A percentile compares a stretch with the other conserved stretches of the same genome.
phyloP scores from a whole-genome alignment of 2,329 filamentous ascomycete species.

The Clonostachys chloroleuca region DNA sequence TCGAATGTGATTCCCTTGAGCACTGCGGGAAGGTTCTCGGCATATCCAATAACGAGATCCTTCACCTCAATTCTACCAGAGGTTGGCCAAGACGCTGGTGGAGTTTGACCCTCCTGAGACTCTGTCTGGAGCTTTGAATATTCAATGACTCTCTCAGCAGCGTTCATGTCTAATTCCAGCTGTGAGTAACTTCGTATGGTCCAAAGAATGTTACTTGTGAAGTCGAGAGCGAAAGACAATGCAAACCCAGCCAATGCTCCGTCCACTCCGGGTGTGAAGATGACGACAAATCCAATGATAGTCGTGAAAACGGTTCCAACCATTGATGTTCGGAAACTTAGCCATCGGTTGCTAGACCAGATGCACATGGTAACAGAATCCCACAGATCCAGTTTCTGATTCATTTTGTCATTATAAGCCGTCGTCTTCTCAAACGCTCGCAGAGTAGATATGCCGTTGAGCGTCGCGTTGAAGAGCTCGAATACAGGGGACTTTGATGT shows the following conservation, averaged over 20 bases:
- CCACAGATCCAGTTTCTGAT: conserved; percentile 63
- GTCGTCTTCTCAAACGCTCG: conserved; percentile 68
- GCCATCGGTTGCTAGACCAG: conserved; percentile 73
- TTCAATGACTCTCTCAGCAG: conserved; percentile 71
- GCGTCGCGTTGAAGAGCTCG: conserved; percentile 70
- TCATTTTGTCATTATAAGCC: conserved; percentile 67
- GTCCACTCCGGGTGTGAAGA: conserved; percentile 57
- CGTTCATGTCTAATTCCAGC: conserved; percentile 75
- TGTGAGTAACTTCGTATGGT: conserved; percentile 64
- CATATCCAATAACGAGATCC: conserved; percentile 69
- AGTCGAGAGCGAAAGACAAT: conserved; percentile 68
- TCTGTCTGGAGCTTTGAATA: conserved; percentile 68
- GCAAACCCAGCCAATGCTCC: conserved; percentile 73
- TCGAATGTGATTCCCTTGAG: conserved; percentile 65
- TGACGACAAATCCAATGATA: conserved; percentile 59
- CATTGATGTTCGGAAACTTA: conserved; percentile 67
- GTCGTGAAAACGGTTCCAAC: conserved; percentile 67
- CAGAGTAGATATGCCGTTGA: conserved; percentile 71
- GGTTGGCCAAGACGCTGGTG: conserved; percentile 71
- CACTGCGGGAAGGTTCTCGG: conserved; percentile 65
- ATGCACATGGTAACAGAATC: conserved; percentile 61
- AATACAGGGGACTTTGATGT: conserved; percentile 76
- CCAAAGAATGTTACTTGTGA: conserved; percentile 60
- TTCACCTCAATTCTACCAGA: conserved; percentile 70
- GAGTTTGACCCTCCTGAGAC: conserved; percentile 52